Percentiles rank a stretch among this genome's conserved stretches.
Conservation (phyloP, 1,284 basidiomycete species). For the Cryptococcus sp. region DNA sequence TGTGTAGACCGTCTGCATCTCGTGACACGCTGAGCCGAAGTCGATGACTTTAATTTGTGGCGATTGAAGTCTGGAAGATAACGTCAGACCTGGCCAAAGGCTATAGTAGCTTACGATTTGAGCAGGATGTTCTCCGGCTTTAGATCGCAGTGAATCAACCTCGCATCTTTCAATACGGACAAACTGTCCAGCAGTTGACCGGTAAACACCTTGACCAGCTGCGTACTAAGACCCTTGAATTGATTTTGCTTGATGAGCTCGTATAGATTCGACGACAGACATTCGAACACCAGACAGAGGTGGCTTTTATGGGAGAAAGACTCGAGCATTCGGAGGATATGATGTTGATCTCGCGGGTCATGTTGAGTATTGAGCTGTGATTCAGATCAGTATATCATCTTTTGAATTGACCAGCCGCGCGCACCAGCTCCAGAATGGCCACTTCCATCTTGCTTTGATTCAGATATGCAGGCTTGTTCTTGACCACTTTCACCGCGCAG, state of each 20-base stretch:
- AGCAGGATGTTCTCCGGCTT: constrained; percentile 96
- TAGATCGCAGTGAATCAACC: constrained; percentile 95
- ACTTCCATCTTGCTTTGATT: constrained; percentile 99
- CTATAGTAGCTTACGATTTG: constrained; percentile 68
- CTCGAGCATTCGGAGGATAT: constrained; percentile 91
- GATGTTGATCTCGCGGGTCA: constrained; percentile 92
- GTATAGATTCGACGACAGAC: constrained; percentile 95
- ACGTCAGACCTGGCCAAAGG: background rate
- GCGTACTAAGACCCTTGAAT: constrained; percentile 94
- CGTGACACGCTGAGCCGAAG: constrained; percentile 98
- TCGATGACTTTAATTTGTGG: constrained; percentile 99
- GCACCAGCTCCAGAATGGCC: constrained; percentile 89
- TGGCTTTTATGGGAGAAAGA: constrained; percentile 97
- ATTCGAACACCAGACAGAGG: constrained; percentile 95
- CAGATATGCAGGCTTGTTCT: constrained; percentile 99
- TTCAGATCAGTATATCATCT: background rate
- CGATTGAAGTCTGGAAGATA: constrained; percentile 75
- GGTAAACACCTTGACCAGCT: constrained; percentile 97
- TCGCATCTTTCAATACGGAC: constrained; percentile 89
- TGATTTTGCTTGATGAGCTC: constrained; percentile 99
- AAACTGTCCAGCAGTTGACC: constrained; percentile 91
- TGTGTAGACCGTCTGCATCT: constrained; percentile 97
- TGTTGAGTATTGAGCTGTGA: constrained; percentile 82
- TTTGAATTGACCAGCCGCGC: constrained; percentile 41
- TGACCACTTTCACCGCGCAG: constrained; percentile 98